Percentiles rank a stretch among this genome's conserved stretches.
phyloP scores from a whole-genome alignment of 2,329 filamentous ascomycete genomes.

The Chrysoporthe deuterocubensis region DNA sequence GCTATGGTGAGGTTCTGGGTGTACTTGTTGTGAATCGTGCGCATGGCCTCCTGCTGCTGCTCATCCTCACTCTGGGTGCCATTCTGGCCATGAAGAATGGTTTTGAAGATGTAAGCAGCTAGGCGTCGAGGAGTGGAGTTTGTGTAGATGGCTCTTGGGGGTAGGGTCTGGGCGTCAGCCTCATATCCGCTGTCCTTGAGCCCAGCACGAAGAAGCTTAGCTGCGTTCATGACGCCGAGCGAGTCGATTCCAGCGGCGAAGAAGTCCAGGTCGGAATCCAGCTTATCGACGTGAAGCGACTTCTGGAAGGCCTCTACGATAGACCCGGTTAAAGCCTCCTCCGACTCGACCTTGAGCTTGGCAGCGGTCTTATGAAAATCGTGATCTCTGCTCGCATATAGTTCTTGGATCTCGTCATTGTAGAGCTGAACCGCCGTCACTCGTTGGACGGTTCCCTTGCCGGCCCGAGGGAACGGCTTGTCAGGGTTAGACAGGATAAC shows the following conservation, averaged over 20 bases:
- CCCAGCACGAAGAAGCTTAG: slow-evolving; percentile 31
- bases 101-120: slow-evolving; percentile 31
- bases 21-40: slow-evolving; percentile 36
- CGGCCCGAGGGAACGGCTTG: slow-evolving; percentile 49
- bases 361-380: slow-evolving; percentile 20
- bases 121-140: slow-evolving; percentile 37
- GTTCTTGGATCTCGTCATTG: slow-evolving; percentile 45
- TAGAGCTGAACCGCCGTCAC: slow-evolving; percentile 45
- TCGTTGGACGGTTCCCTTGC: slow-evolving; percentile 53
- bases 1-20: slow-evolving; percentile 34
- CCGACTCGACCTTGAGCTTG: slow-evolving; percentile 32
- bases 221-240: slow-evolving; percentile 40
- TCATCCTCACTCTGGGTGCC: slow-evolving; percentile 26
- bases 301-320: slow-evolving; percentile 32
- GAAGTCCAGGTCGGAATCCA: slow-evolving; percentile 40
- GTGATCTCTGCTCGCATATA: slow-evolving; percentile 41
- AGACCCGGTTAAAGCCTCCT: slow-evolving; percentile 33
- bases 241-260: slow-evolving; percentile 47
- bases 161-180: slow-evolving; percentile 26
- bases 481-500: slow-evolving; percentile 43
- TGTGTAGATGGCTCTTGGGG: slow-evolving; percentile 36
- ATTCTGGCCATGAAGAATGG: slow-evolving; percentile 12
- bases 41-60: slow-evolving; percentile 27
- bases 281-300: slow-evolving; percentile 24
- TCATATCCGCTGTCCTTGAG: slow-evolving; percentile 30